These are phyloP conservation scores for Globisporangium uncinulatum DNA, from an alignment of 352 stramenopile species.

Conservation along the genomic window DNA sequence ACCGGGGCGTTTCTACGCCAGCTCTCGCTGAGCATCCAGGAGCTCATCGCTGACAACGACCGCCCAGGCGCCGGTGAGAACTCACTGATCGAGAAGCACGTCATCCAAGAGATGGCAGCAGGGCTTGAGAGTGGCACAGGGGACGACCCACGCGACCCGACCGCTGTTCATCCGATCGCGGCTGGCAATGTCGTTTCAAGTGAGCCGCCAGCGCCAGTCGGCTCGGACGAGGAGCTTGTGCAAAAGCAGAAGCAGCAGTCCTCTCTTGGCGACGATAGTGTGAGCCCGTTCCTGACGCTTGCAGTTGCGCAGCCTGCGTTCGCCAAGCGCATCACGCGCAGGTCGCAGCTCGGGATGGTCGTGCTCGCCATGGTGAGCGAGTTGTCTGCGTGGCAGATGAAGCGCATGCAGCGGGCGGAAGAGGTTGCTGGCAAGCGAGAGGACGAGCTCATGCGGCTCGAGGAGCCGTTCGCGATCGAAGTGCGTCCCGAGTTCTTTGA, in stretches of 20 bases:
- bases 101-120: constrained; percentile 49
- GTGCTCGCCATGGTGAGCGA: constrained; percentile 71
- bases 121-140: constrained; percentile 12
- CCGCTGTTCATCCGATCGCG: constrained; percentile 7
- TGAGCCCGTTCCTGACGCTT: constrained; percentile 10
- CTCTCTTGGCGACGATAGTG: neutral
- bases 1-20: constrained; percentile 41
- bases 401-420: constrained; percentile 83
- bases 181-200: neutral
- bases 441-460: constrained; percentile 66
- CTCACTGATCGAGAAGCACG: constrained; percentile 35
- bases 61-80: constrained; percentile 23
- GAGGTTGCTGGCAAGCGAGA: constrained; percentile 60
- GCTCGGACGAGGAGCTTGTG: neutral
- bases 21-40: constrained; percentile 39
- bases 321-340: constrained; percentile 42
- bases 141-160: constrained; percentile 2
- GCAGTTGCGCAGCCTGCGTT: constrained; percentile 19
- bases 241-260: no score
- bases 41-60: constrained; percentile 42
- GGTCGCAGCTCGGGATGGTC: constrained; percentile 76
- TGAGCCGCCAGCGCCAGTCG: neutral
- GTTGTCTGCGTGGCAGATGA: constrained; percentile 85
- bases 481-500: constrained; percentile 71
- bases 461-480: constrained; percentile 82